A percentile compares a stretch with the other conserved stretches of the same genome.
phyloP scores from a whole-genome alignment of 2,329 filamentous ascomycete species.

The Metarhizium sp. region DNA sequence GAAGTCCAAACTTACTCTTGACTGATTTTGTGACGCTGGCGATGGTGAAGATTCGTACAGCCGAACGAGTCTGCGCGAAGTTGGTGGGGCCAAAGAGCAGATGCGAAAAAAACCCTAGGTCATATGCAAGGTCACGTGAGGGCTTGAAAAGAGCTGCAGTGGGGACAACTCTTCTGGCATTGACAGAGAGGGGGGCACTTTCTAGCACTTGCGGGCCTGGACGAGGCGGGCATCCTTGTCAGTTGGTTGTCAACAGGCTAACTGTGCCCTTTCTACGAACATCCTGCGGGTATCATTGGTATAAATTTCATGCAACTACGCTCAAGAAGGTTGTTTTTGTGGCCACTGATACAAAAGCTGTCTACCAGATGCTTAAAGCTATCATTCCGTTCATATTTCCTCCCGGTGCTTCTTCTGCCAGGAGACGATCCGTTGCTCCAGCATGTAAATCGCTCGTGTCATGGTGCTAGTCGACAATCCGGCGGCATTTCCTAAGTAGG shows the following conservation, averaged over 20 bases:
- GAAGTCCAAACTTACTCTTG: conserved; percentile 45
- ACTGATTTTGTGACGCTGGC: conserved; percentile 40
- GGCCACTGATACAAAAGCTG: not conserved
- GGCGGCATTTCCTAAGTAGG: conserved; percentile 16
- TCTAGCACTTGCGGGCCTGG: no score
- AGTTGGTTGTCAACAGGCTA: no score
- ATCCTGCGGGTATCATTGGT: not conserved
- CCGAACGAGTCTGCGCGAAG: conserved; percentile 28
- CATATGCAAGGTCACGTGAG: conserved; percentile 21
- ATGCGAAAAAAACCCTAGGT: conserved; percentile 27
- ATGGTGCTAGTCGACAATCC: conserved; percentile 24
- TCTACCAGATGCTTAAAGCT: not conserved
- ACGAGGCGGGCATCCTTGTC: no score
- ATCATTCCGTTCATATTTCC: not conserved
- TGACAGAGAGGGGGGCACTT: no score
- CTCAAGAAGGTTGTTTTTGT: not conserved
- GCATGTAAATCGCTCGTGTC: conserved; percentile 27
- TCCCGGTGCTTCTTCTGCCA: conserved; percentile 20
- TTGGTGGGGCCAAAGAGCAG: conserved; percentile 32
- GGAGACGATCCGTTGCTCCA: conserved; percentile 24
- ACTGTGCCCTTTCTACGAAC: not conserved
- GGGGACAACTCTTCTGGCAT: not conserved
- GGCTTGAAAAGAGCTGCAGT: not conserved
- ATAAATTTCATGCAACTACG: not conserved
- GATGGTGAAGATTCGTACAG: conserved; percentile 28